These are phyloP conservation scores for Hepatocystis sp. DNA, from an alignment of 169 alveolate species.

Conservation along the genomic window DNA sequence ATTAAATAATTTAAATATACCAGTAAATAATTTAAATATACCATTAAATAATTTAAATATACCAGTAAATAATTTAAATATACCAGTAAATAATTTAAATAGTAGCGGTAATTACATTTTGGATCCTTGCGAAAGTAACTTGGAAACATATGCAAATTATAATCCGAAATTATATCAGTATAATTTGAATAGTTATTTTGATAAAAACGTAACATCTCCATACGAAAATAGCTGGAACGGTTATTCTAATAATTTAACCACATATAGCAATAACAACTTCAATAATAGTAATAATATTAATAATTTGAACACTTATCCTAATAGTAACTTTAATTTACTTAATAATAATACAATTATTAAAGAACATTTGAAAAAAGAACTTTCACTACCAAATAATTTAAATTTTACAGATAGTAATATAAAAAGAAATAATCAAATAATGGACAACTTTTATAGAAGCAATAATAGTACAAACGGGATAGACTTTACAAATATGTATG, in stretches of 20 bases:
- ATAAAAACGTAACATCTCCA: background rate
- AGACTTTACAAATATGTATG: constrained; percentile 58
- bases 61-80: no score
- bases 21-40: no score
- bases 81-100: background rate
- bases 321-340: background rate
- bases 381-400: no score
- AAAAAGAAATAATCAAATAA: background rate
- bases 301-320: background rate
- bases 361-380: no score
- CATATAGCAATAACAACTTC: background rate
- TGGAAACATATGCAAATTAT: background rate
- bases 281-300: background rate
- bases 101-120: background rate
- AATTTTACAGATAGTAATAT: background rate
- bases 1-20: no score
- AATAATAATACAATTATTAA: constrained; percentile 1
- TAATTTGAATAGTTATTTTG: no score
- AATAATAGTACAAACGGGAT: constrained; percentile 32
- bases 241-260: background rate
- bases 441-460: constrained; percentile 1
- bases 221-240: background rate
- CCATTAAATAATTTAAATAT: no score
- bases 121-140: background rate
- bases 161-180: no score